Base-by-base conservation (phyloP, 2,329 filamentous ascomycete species). In the Nothophaeocryptopus gaeumannii region DNA sequence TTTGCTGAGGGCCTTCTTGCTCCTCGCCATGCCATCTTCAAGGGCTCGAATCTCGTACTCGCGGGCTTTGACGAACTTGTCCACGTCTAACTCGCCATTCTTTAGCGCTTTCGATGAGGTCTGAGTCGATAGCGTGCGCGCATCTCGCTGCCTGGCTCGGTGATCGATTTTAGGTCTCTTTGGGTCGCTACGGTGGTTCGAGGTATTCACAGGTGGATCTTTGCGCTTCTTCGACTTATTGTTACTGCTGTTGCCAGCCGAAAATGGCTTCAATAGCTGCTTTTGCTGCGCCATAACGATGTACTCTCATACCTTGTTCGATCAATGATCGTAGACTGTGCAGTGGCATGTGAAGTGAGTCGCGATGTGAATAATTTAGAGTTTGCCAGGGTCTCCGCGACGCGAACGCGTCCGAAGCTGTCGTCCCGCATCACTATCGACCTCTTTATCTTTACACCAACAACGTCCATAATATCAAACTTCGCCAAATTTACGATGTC, bases 11-110 rank as follows among this genome's bases (percentile, higher is more conserved):
- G 72, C 75, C 56, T 76, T 75, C 67, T 87, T 91, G 39, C 88
- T 86, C 32, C 81, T 83, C 47, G 80, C 78, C 79, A 97, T 93
- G 53, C 88, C 89, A 63, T 85, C 78, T 66, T 96, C 88, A 39
- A 97, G 74, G 1, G 91, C 86, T 50, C 81, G 82, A 61, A 99
- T 95, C 73, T 97, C 92, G 63, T 88, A 95, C 65, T 95, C 85
- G 53, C 91, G 86, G 9, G 89, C 85, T 59, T 83, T 83, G 59
- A 97, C 79, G 63, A 97, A 99, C 26, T 85, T 82, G 59, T 87
- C 83, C 44, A 96, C 79, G 66, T 96, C 86, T 52, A 99, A 78
- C 65, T 95, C 85, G 66, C 92, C 93, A 70, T 80, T 78, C 48
- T 74, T 74, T 59, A 81, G 81, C 41, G 86, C 83, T 43, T 73